A percentile compares a stretch with the other conserved stretches of the same genome.
Evolutionary conservation across 2,329 filamentous ascomycete species (phyloP).

Genomic region (Pseudogymnoascus sp.): DNA sequence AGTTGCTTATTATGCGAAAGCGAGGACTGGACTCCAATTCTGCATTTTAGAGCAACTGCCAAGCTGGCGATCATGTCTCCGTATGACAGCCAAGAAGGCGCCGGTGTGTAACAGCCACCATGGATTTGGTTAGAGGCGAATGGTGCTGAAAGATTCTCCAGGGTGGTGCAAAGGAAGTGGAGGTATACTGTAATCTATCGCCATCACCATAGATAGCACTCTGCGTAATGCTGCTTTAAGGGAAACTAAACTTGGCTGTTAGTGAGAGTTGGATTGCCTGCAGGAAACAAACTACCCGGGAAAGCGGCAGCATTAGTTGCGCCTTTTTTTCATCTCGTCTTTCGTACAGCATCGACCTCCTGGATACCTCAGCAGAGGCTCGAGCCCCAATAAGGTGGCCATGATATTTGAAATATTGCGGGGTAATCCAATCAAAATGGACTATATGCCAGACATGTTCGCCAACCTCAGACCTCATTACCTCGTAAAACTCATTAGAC

Average conservation of each 20-base stretch:
- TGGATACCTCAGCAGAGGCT: not conserved
- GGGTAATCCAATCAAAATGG: slow-evolving; percentile 1
- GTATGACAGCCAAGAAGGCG: not conserved
- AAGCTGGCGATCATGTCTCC: not conserved
- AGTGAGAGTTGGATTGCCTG: not conserved
- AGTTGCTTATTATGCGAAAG: not conserved
- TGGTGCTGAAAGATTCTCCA: not conserved
- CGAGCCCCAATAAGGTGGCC: not conserved
- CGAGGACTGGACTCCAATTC: not conserved
- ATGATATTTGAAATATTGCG: not conserved
- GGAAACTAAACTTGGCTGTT: not conserved
- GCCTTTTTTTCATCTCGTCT: not conserved
- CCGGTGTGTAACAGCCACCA: not conserved
- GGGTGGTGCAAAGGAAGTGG: not conserved
- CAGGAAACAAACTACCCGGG: not conserved
- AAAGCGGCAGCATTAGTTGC: not conserved
- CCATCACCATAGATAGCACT: not conserved
- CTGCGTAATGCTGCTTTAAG: not conserved
- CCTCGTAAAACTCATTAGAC: not conserved
- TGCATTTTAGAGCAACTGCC: not conserved
- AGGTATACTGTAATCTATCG: not conserved
- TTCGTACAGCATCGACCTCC: not conserved
- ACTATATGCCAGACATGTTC: not conserved
- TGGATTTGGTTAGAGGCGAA: not conserved
- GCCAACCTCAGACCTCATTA: not conserved